Base-by-base conservation (phyloP, 371 early-diverging fungal genomes). In the Batkoa obscura region DNA sequence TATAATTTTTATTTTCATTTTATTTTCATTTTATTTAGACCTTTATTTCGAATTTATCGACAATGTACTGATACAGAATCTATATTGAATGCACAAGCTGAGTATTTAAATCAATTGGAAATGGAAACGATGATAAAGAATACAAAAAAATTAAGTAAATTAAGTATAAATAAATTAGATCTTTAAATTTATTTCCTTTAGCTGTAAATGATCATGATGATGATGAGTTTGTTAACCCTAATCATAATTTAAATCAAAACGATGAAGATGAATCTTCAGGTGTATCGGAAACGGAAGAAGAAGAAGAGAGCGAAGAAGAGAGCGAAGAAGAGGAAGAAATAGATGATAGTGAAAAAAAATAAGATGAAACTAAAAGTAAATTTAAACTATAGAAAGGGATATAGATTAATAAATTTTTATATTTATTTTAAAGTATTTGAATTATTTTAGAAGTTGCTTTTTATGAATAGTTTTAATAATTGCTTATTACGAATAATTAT, bases 31-130 rank as follows among this genome's bases (percentile, higher is more conserved):
- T 53, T 57, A 15, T 31, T 0, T 64, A 81, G 87, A 31, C 78
- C 74, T 15, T 66, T 94, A 33, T 66, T 96, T 30, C 71, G 79
- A 12, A 66, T 65, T 48, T 99, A 99, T 67, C 70, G 81, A 0
- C 68, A 78, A 57, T 98, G 98, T 78, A 78, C 72, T 38, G 84
- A 84, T 62, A 81, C 89, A 2, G 66, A 76, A 3, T 89, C 88
- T 51, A 83, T 98, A 0, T 76, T 94, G 35, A 66, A 72, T 48
- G 83, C 76, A 1, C 95, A 96, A 63, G 85, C 84, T 52, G 77
- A 83, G 62, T 93, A 79, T 64, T 64, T 88, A 33, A 72, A 74
- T 6, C 71, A 74, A 65, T 66, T 83, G 38, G 79, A 75, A 37
- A 62, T 64, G 23, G 75, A 75, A 58, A n/a, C n/a, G n/a, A n/a